Evolutionary conservation across 1,284 basidiomycete species (phyloP).

Genomic region (Tilletia indica): DNA sequence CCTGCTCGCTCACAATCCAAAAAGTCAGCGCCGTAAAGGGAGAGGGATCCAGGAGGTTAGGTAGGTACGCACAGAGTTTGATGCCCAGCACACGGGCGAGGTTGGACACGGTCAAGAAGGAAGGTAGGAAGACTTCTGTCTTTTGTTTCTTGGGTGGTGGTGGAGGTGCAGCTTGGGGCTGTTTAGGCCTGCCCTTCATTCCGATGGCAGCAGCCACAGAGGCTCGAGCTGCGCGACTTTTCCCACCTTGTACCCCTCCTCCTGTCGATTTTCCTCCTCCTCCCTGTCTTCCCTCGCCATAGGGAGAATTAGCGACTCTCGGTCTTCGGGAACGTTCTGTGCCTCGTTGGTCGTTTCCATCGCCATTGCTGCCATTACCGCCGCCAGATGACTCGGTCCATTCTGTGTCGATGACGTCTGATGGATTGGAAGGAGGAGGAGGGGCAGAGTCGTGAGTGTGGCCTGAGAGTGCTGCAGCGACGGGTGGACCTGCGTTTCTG

Average conservation of each 20-base stretch:
- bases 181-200: too few relatives aligned
- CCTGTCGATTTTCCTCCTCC: too few relatives aligned
- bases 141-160: slow-evolving; percentile 11
- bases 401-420: neutral
- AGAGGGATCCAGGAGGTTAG: neutral
- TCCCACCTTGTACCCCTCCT: neutral
- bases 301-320: too few relatives aligned
- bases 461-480: too few relatives aligned
- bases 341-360: too few relatives aligned
- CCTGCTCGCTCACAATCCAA: slow-evolving; percentile 18
- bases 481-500: too few relatives aligned
- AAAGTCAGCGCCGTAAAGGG: neutral
- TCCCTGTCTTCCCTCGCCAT: too few relatives aligned
- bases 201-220: too few relatives aligned
- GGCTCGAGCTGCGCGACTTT: neutral
- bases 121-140: slow-evolving; percentile 38
- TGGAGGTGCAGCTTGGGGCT: too few relatives aligned
- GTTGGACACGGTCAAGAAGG: slow-evolving; percentile 39
- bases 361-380: too few relatives aligned
- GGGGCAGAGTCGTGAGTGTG: neutral
- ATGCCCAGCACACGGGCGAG: slow-evolving; percentile 39
- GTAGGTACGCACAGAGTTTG: slow-evolving; percentile 29
- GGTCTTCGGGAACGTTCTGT: too few relatives aligned
- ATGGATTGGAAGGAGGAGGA: neutral
- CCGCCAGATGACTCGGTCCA: too few relatives aligned